Percentiles rank a stretch among this genome's conserved stretches.
Conservation (phyloP, 257 asterid species). For the Capsicum pubescens region DNA sequence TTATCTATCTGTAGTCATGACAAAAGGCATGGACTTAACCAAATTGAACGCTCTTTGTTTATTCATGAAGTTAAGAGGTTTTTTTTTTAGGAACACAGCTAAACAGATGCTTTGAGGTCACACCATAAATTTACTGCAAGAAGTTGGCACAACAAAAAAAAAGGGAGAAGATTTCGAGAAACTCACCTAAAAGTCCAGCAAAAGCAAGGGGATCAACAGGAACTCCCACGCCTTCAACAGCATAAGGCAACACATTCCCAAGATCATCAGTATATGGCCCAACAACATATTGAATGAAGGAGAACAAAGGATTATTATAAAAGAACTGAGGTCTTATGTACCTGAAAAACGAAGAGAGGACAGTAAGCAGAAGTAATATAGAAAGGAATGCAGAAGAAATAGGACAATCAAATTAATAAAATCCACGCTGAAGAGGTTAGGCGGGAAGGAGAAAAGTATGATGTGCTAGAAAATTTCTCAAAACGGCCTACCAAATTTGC, state of each 20-base stretch:
- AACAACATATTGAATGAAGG: constrained; percentile 79
- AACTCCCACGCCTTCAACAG: constrained; percentile 95
- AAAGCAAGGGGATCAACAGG: constrained; percentile 98
- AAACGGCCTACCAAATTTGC: neutral
- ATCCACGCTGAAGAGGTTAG: neutral
- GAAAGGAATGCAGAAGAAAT: neutral
- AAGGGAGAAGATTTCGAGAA: neutral
- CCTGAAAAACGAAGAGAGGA: constrained; percentile 49
- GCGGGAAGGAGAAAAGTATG: neutral
- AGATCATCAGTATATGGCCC: constrained; percentile 93
- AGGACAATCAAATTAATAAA: neutral
- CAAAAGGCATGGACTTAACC: neutral
- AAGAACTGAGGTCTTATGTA: constrained; percentile 94
- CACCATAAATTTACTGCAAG: neutral
- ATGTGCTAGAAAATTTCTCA: neutral
- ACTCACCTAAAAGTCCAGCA: constrained; percentile 87
- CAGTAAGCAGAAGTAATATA: neutral
- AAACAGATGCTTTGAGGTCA: neutral
- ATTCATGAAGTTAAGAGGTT: neutral
- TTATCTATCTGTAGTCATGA: neutral
- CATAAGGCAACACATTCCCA: constrained; percentile 87
- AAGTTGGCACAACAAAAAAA: neutral
- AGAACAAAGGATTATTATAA: constrained; percentile 82
- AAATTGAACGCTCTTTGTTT: neutral
- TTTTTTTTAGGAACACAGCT: neutral